These are phyloP conservation scores for Waltergamsia citrina DNA, from an alignment of 2,329 filamentous ascomycete species.

Conservation along the genomic window DNA sequence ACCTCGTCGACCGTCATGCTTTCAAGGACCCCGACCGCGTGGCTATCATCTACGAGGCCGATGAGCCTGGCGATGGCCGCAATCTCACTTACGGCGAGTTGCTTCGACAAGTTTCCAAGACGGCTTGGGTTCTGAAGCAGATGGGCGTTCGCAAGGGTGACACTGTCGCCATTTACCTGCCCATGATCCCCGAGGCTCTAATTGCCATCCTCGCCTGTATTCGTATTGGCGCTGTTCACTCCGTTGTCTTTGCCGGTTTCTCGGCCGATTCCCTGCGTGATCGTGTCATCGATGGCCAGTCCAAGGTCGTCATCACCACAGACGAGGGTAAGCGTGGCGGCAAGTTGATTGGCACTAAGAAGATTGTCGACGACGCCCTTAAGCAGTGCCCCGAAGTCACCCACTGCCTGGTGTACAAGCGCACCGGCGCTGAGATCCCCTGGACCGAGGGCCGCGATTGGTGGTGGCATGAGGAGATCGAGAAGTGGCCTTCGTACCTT, in stretches of 20 bases:
- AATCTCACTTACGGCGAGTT: conserved; percentile 91
- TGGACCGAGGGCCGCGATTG: conserved; percentile 82
- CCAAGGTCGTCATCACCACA: conserved; percentile 90
- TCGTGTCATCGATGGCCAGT: conserved; percentile 82
- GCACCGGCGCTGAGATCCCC: conserved; percentile 86
- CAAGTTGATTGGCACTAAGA: conserved; percentile 96
- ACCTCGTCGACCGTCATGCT: conserved; percentile 96
- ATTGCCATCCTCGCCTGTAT: conserved; percentile 84
- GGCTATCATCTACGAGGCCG: conserved; percentile 97
- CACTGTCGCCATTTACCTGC: conserved; percentile 92
- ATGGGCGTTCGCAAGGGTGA: conserved; percentile 97
- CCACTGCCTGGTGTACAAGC: conserved; percentile 85
- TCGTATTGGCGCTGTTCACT: conserved; percentile 92
- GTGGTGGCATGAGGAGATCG: conserved; percentile 98
- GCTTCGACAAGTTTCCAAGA: conserved; percentile 79
- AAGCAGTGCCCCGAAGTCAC: conserved; percentile 89
- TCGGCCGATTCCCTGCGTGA: conserved; percentile 93
- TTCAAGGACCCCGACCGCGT: conserved; percentile 86
- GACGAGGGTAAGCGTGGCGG: conserved; percentile 98
- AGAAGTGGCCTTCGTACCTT: conserved; percentile 92
- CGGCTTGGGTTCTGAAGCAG: conserved; percentile 81
- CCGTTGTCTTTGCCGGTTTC: conserved; percentile 96
- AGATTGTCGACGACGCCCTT: conserved; percentile 95
- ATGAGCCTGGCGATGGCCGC: conserved; percentile 79
- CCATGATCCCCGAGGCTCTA: conserved; percentile 96